Base-by-base conservation (phyloP, 164 flowering plant genomes). In the Brasenia schreberi region DNA sequence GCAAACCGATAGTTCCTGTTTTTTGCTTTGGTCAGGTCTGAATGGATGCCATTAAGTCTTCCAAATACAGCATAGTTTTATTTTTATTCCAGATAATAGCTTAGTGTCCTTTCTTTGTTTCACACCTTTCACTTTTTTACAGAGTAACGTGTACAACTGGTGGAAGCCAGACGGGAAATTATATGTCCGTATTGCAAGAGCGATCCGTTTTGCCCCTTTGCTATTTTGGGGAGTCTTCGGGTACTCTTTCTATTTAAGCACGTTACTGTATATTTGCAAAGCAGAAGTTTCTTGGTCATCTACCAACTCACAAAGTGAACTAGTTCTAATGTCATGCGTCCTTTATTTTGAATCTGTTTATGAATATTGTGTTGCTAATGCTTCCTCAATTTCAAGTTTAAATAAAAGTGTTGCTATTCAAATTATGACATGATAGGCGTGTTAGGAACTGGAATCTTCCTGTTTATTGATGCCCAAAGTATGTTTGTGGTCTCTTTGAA, bases 11-110 rank as follows among this genome's bases (percentile, higher is more conserved):
- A 44, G 89, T 89, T 71, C 96, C 96, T 42, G 88, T 87, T 73
- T 85, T 84, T 75, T 80, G 83, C 77, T 87, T 83, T 70, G 96
- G 96, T 52, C 96, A 87, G 86, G 90, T 89, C 43, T 11, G 66
- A 65, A 65, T 7, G 23, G 12, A 45, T 4, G 2, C 53, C 7
- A 45, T 45, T 45, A 12, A 2, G 12, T 45, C 53, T 45, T 45
- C 12, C 53, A 45, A 45, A 45, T 7, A 45, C 53, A 45, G 53
- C 12, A 6, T 23, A 23, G 53, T 45, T 45, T 1, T 1, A 7
- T 12, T 45, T 45, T 12, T 12, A 45, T 45, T 45, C 12, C 12
- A 7, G 53, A 45, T 12, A 45, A 45, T 7, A 12, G 12, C 11
- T 60, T 60, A 9, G 11, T 60, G 63, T 60, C n/a, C 16, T 60